phyloP scores from a whole-genome alignment of 345 rosid genomes.

The Citrus cavaleriei region DNA sequence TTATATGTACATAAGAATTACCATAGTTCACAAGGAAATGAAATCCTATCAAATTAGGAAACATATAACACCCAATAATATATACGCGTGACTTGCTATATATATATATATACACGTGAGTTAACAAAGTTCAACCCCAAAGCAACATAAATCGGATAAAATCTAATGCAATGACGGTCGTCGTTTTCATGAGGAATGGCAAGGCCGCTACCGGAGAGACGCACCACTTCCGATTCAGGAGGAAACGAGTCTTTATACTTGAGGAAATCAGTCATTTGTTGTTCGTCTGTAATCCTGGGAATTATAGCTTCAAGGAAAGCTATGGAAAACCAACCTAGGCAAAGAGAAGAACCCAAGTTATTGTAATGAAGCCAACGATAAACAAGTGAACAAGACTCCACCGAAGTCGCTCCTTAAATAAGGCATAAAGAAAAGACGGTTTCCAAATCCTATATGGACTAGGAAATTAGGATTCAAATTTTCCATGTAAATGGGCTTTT shows the following conservation, averaged over 20 bases:
- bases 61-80: too few species aligned
- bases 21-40: too few species aligned
- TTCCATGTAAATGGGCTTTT: too few species aligned
- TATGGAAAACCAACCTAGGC: not conserved
- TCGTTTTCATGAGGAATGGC: not conserved
- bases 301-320: not conserved
- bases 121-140: not conserved
- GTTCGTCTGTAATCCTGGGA: not conserved
- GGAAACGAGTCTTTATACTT: not conserved
- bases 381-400: not conserved
- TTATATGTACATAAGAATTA: too few species aligned
- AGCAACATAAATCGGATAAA: not conserved
- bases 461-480: too few species aligned
- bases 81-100: too few species aligned
- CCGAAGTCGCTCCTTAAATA: not conserved
- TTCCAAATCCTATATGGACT: not conserved
- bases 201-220: not conserved
- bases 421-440: not conserved
- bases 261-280: not conserved
- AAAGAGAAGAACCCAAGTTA: not conserved
- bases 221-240: not conserved
- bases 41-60: too few species aligned
- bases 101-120: too few species aligned
- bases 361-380: not conserved
- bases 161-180: not conserved